Conservation (phyloP, 306 rosid species). For the Rubus parviflorus region DNA sequence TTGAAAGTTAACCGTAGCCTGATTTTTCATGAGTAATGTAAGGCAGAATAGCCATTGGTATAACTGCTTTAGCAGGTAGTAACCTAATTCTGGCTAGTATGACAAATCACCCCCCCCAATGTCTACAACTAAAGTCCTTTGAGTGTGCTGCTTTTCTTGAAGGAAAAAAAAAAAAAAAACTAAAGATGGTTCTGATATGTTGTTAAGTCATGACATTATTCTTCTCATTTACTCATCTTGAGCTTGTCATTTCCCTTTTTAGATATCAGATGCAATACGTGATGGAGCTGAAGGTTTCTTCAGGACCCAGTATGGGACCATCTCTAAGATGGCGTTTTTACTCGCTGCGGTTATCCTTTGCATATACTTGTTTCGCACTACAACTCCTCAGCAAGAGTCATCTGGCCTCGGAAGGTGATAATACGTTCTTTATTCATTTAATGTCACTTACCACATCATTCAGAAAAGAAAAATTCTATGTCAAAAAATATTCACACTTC, state of each 20-base stretch:
- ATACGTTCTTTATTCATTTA: slow-evolving; percentile 8
- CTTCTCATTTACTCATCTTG: slow-evolving; percentile 27
- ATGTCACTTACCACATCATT: neutral
- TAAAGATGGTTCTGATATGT: neutral
- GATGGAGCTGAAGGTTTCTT: slow-evolving; percentile 99
- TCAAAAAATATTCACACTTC: slow-evolving; percentile 15
- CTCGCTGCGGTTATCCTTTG: slow-evolving; percentile 76
- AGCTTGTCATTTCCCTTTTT: slow-evolving; percentile 15
- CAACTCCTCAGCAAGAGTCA: slow-evolving; percentile 88
- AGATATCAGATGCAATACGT: slow-evolving; percentile 98
- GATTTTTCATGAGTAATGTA: neutral
- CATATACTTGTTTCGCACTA: slow-evolving; percentile 87
- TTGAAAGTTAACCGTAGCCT: neutral
- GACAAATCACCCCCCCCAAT: neutral
- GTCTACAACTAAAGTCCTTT: too few relatives aligned
- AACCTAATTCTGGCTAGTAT: neutral
- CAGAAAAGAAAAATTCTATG: neutral
- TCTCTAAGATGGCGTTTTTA: slow-evolving; percentile 95
- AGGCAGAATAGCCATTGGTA: neutral
- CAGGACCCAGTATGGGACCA: slow-evolving; percentile 93
- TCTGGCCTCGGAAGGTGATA: slow-evolving; percentile 90
- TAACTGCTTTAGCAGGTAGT: neutral
- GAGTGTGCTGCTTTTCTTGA: neutral
- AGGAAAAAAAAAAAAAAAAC: neutral
- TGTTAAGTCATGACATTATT: neutral